Conservation (phyloP, 176 grass and related monocot species). For the Oryza rufipogon region DNA sequence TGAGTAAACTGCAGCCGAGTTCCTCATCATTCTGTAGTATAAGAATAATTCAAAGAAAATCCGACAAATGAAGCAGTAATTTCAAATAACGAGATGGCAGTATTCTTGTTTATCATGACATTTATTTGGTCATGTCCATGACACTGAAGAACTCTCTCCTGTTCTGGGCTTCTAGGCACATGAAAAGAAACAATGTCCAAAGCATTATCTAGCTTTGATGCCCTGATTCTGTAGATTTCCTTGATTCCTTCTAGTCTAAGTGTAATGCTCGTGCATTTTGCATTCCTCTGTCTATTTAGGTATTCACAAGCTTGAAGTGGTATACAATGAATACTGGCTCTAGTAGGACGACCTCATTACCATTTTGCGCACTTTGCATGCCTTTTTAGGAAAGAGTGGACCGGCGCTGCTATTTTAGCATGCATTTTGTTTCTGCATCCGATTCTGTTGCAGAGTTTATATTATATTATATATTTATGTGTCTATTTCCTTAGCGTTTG, state of each 20-base stretch:
- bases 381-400: not conserved
- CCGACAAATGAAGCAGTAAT: not conserved
- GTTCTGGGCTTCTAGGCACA: conserved; percentile 7
- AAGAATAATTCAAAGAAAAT: conserved; percentile 13
- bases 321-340: conserved; percentile 30
- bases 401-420: not conserved
- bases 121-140: not conserved
- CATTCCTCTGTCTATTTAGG: not conserved
- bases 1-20: not conserved
- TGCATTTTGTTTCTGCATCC: not conserved
- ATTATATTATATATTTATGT: conserved; percentile 17
- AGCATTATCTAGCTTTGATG: conserved; percentile 11
- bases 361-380: not conserved
- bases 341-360: not conserved
- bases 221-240: not conserved
- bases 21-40: not conserved
- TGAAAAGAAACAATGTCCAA: conserved; percentile 16
- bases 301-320: not conserved
- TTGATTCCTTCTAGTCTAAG: not conserved
- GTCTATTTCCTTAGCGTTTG: not conserved
- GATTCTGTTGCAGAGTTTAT: conserved; percentile 1
- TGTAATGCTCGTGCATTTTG: not conserved
- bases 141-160: not conserved
- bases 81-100: not conserved
- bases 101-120: not conserved